Evolutionary conservation across 306 rosid species (phyloP).

Genomic region (Quercus gilva): DNA sequence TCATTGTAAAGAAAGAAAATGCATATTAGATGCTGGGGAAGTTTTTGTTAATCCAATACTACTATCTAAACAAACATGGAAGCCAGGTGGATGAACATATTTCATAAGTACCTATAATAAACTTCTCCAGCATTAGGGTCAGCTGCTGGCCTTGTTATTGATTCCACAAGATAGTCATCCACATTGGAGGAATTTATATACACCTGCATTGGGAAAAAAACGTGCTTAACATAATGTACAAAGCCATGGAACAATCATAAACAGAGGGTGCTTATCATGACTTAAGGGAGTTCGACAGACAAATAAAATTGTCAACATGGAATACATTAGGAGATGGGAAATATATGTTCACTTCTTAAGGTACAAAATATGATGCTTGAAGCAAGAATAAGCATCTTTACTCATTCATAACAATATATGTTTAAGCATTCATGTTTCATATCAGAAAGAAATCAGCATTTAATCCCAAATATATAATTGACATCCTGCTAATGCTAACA

Average conservation of each 20-base stretch:
- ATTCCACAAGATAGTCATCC: conserved; percentile 90
- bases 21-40: not conserved
- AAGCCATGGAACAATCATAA: conserved; percentile 10
- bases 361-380: not conserved
- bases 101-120: conserved; percentile 63
- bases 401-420: not conserved
- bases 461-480: not conserved
- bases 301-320: not conserved
- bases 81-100: not conserved
- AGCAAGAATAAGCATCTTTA: not conserved
- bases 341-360: no score
- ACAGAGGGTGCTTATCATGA: not conserved
- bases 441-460: not conserved
- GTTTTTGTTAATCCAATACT: not conserved
- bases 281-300: not conserved
- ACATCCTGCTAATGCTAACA: not conserved
- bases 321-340: not conserved
- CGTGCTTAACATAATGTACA: conserved; percentile 8
- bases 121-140: conserved; percentile 96
- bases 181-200: conserved; percentile 73
- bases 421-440: not conserved
- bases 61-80: no score
- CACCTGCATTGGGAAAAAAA: conserved; percentile 46
- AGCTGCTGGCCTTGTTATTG: conserved; percentile 82
- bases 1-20: not conserved